These are phyloP conservation scores for Sphagnum contortum DNA, from an alignment of 225 moss, liverwort and hornwort species.

Conservation along the genomic window DNA sequence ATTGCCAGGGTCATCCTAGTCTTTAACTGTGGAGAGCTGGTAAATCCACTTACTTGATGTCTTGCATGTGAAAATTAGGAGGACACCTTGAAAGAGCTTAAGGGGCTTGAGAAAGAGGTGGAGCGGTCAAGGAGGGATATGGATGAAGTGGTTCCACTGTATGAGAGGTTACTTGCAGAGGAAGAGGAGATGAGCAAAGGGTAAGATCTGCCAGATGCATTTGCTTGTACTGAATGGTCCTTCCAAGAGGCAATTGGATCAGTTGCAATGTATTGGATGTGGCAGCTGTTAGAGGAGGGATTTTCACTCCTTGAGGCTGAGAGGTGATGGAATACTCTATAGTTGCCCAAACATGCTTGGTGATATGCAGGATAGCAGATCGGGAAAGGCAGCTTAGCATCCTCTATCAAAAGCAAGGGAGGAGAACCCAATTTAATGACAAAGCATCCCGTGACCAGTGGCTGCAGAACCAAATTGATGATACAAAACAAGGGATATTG, in stretches of 20 bases:
- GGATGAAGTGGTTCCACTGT: constrained; percentile 58
- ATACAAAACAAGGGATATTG: constrained; percentile 59
- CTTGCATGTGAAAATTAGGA: constrained; percentile 29
- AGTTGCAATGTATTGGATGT: too few species aligned
- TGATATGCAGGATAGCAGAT: constrained; percentile 52
- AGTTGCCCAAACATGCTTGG: too few species aligned
- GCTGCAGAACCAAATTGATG: constrained; percentile 76
- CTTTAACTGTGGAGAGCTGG: too few species aligned
- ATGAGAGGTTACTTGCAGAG: constrained; percentile 55
- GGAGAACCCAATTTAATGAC: constrained; percentile 74
- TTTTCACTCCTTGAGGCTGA: too few species aligned
- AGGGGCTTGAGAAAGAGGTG: constrained; percentile 71
- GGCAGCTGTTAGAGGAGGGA: too few species aligned
- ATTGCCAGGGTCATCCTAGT: too few species aligned
- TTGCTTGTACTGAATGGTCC: too few species aligned
- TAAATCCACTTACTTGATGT: too few species aligned
- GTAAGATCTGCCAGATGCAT: constrained; percentile 12
- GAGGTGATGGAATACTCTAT: too few species aligned
- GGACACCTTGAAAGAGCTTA: constrained; percentile 69
- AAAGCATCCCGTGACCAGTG: constrained; percentile 78
- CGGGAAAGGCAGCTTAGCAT: constrained; percentile 89
- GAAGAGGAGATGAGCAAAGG: constrained; percentile 74
- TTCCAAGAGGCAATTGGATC: too few species aligned
- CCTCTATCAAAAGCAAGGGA: constrained; percentile 94
- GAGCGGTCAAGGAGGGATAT: constrained; percentile 53